Evolutionary conservation across 1,284 basidiomycete species (phyloP).

Genomic region (Athelia sp.): DNA sequence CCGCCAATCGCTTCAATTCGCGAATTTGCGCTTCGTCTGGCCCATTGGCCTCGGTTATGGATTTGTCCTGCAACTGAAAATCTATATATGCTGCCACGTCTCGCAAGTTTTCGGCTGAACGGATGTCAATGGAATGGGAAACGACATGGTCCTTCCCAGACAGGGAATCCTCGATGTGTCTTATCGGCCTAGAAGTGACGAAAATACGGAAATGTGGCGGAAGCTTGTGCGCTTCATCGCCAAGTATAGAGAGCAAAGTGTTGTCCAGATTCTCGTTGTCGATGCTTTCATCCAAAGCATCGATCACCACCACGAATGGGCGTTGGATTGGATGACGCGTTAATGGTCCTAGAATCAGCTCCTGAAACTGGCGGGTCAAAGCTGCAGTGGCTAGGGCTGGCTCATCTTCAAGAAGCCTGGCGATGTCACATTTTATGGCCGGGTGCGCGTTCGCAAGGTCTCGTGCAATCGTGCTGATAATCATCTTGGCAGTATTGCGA

Average conservation of each 20-base stretch:
- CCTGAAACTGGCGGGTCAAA: slow-evolving; percentile 12
- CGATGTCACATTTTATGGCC: slow-evolving; percentile 4
- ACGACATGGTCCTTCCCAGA: not conserved
- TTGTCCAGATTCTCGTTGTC: slow-evolving; percentile 8
- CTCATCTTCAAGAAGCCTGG: slow-evolving; percentile 7
- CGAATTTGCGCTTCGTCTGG: slow-evolving; percentile 5
- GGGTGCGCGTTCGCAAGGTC: slow-evolving; percentile 7
- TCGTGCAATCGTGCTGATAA: slow-evolving; percentile 13
- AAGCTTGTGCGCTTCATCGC: slow-evolving; percentile 8
- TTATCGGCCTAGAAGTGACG: slow-evolving; percentile 11
- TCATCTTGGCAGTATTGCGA: slow-evolving; percentile 4
- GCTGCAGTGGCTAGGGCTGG: slow-evolving; percentile 2
- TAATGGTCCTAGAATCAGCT: slow-evolving; percentile 11
- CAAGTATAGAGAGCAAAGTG: too few relatives aligned
- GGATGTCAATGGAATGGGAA: slow-evolving; percentile 6
- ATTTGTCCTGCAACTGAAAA: slow-evolving; percentile 9
- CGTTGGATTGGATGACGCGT: slow-evolving; percentile 1
- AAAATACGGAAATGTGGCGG: slow-evolving; percentile 13
- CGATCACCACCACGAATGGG: slow-evolving; percentile 3
- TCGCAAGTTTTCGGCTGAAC: slow-evolving; percentile 5
- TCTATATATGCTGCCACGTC: slow-evolving; percentile 11
- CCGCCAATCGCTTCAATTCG: slow-evolving; percentile 9
- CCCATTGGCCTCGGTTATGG: slow-evolving; percentile 8
- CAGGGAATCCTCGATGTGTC: not conserved
- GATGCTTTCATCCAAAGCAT: slow-evolving; percentile 16